Conservation (phyloP, 2,329 filamentous ascomycete genomes). For the Fusarium armeniacum region DNA sequence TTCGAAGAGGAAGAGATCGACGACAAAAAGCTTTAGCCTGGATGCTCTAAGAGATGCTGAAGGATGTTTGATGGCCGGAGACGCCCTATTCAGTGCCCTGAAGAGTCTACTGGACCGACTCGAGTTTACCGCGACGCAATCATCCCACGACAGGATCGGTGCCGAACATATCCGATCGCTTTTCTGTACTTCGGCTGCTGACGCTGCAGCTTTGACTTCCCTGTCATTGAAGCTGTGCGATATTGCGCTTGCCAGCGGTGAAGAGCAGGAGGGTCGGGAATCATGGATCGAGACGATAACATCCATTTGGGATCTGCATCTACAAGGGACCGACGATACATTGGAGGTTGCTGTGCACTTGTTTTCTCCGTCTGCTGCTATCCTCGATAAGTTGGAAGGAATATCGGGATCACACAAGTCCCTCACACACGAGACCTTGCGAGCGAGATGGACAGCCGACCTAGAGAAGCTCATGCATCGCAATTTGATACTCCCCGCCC, state of each 20-base stretch:
- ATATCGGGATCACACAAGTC: slow-evolving; percentile 42
- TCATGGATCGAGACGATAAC: slow-evolving; percentile 64
- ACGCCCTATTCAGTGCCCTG: slow-evolving; percentile 64
- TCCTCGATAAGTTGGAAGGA: slow-evolving; percentile 60
- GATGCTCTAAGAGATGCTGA: slow-evolving; percentile 56
- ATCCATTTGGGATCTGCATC: slow-evolving; percentile 67
- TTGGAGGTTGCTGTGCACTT: slow-evolving; percentile 64
- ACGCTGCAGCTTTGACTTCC: slow-evolving; percentile 62
- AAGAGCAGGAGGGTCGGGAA: slow-evolving; percentile 57
- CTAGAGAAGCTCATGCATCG: slow-evolving; percentile 65
- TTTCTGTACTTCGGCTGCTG: slow-evolving; percentile 64
- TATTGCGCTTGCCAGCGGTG: slow-evolving; percentile 53
- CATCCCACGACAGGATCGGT: slow-evolving; percentile 64
- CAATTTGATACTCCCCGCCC: slow-evolving; percentile 66
- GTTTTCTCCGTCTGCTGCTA: slow-evolving; percentile 55
- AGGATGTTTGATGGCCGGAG: slow-evolving; percentile 62
- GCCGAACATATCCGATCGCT: slow-evolving; percentile 71
- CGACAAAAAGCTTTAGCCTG: slow-evolving; percentile 56
- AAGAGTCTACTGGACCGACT: slow-evolving; percentile 63
- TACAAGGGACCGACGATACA: slow-evolving; percentile 63
- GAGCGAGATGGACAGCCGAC: slow-evolving; percentile 60
- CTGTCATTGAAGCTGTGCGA: slow-evolving; percentile 63
- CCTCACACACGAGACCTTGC: slow-evolving; percentile 34
- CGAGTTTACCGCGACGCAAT: slow-evolving; percentile 52
- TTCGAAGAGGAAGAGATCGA: slow-evolving; percentile 64